A percentile compares a stretch with the other conserved stretches of the same genome.
Evolutionary conservation across 2,329 filamentous ascomycete genomes (phyloP).

Genomic region (Colletotrichum spinosum): DNA sequence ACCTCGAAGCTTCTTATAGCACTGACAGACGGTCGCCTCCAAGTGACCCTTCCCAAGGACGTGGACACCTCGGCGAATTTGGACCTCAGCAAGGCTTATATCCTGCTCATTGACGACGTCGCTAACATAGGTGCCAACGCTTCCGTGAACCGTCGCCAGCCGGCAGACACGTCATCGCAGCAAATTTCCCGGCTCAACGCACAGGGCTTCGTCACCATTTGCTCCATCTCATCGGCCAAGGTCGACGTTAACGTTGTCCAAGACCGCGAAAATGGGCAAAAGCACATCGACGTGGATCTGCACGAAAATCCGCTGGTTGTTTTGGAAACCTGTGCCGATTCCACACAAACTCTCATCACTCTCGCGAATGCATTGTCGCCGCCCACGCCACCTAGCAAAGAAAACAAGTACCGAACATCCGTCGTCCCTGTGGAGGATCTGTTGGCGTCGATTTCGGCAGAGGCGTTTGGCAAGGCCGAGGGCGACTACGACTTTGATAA

Average conservation of each 20-base stretch:
- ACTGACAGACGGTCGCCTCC: constrained; percentile 80
- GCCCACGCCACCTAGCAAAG: constrained; percentile 83
- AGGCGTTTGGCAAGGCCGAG: constrained; percentile 77
- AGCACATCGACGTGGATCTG: constrained; percentile 82
- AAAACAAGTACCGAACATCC: constrained; percentile 87
- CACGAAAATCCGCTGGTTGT: constrained; percentile 84
- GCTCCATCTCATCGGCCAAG: constrained; percentile 86
- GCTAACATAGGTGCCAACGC: constrained; percentile 43
- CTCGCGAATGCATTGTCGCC: constrained; percentile 85
- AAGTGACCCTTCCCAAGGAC: constrained; percentile 74
- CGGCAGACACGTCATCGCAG: constrained; percentile 55
- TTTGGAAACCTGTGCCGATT: constrained; percentile 95
- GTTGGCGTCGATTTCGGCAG: constrained; percentile 88
- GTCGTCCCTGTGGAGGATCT: constrained; percentile 89
- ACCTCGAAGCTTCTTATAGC: constrained; percentile 82
- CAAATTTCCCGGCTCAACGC: constrained; percentile 69
- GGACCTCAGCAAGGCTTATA: constrained; percentile 81
- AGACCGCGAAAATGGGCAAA: constrained; percentile 67
- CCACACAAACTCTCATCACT: constrained; percentile 89
- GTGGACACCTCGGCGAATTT: constrained; percentile 72
- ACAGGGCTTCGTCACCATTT: constrained; percentile 86
- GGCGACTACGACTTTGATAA: constrained; percentile 73
- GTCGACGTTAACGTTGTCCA: constrained; percentile 71
- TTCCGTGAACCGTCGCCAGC: constrained; percentile 39
- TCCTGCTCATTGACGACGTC: constrained; percentile 85